Evolutionary conservation across 2,329 filamentous ascomycete species (phyloP), one percentile per base, ranked within the genome.

Genomic region (Penicillium thymicola): DNA sequence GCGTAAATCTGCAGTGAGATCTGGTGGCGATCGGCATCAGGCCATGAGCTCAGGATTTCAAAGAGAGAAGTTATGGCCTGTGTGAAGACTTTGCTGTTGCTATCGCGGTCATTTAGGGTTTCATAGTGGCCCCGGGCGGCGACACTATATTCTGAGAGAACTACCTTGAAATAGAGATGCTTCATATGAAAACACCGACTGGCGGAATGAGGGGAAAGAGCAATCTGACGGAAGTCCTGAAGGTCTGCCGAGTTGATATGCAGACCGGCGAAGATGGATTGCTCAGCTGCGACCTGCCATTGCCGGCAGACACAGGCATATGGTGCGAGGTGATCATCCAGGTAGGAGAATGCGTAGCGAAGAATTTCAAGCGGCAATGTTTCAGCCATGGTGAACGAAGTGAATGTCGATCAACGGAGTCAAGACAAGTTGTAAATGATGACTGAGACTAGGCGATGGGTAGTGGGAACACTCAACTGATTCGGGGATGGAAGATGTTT

Each of bases 401-500:
- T 38, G 11, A 18, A 23, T 10, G 46, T 49, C 18, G 34, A 38
- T 36, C 18, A 18, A 37, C 16, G 5, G 9, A 16, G 14, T 4
- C 5, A 13, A 28, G 25, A 44, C 21, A 18, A 14, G 6, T 21
- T 32, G n/a, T 21, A 11, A 5, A 4, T 9, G 4, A 4, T 21
- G 28, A 21, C 28, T 27, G 38, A 27, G 2, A 18, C 6, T 2
- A 34, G 44, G 43, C n/a, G 13, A 28, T 3, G 27, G 9, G 1
- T 27, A 27, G 25, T 27, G 25, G 3, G 7, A 27, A 28, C 4
- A 28, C 59, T 62, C 63, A 52, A 21, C 56, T 58, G 7, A 41
- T 55, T 41, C 49, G 4, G 56, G 63, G 46, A 60, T 64, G 58
- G 61, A 65, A 42, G 52, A 64, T 57, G 63, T 50, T 50, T n/a